Base-by-base conservation (phyloP, 2,329 filamentous ascomycete genomes). In the Corynespora cassiicola region DNA sequence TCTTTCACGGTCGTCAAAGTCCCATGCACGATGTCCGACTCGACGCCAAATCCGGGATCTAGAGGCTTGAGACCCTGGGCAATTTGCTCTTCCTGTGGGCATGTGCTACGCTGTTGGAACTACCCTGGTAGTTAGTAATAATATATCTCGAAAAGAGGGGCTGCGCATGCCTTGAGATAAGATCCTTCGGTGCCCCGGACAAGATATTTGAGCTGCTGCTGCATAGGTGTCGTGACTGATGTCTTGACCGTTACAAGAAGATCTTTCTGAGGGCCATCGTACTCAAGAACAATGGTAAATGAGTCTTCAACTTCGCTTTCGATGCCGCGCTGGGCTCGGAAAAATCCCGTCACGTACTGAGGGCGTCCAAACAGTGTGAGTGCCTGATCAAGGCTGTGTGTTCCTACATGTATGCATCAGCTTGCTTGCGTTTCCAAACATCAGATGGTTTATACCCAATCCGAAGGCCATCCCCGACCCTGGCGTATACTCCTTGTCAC, bases 231-330 rank as follows among this genome's bases (percentile, higher is more conserved):
- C 14, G 16, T 15, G 9, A 15, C 14, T 10, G 10, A 29, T 11
- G 26, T 29, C 16, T 29, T 29, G 9, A 29, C 14, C 9, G 26
- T 29, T 11, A 29, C 26, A 10, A 29, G 26, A 16, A 32, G 10
- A 15, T 29, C 16, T 3, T 29, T 29, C 14, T 29, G 26, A n/a
- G 9, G 11, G 9, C 26, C 26, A 9, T 15, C 28, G 34, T 29
- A 32, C 33, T 21, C 40, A 22, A 45, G 26, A 19, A 45, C 36
- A 16, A 31, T 15, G 17, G 34, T 23, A 16, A 38, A 42, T 36
- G 39, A 25, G 32, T 38, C 37, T 30, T 41, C 34, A 23, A 24
- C 21, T 12, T 32, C 39, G 31, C 21, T 27, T n/a, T 30, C 17
- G 24, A 30, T 16, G 7, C 26, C 34, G 8, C 34, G 23, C 10